Conservation (phyloP, 2,329 filamentous ascomycete species). For the Talaromyces marneffei region DNA sequence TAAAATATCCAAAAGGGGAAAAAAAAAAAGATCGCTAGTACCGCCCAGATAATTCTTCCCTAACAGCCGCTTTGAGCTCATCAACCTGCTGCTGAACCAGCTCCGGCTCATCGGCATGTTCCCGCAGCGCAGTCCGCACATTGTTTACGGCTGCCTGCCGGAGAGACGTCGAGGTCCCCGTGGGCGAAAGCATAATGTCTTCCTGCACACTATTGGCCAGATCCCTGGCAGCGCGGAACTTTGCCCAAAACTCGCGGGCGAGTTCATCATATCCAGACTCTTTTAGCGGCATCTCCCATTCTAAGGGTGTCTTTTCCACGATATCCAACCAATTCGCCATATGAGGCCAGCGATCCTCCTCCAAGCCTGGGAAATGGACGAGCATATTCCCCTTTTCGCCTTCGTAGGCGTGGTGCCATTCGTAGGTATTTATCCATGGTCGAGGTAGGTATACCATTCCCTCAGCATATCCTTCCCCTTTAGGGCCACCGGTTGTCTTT, state of each 20-base stretch:
- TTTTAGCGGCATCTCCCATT: constrained; percentile 21
- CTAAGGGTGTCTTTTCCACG: constrained; percentile 17
- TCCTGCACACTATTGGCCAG: constrained; percentile 16
- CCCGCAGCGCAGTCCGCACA: constrained; percentile 14
- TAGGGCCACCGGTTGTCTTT: constrained; percentile 17
- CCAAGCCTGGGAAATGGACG: constrained; percentile 27
- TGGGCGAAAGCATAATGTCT: constrained; percentile 17
- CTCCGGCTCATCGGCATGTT: constrained; percentile 15
- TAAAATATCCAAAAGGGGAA: background rate
- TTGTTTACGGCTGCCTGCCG: constrained; percentile 14
- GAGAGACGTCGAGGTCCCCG: constrained; percentile 1
- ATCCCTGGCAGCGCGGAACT: constrained; percentile 14
- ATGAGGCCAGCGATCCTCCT: constrained; percentile 21
- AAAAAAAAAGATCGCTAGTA: background rate
- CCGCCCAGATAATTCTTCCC: constrained; percentile 3
- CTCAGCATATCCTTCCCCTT: constrained; percentile 16
- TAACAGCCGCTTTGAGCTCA: constrained; percentile 13
- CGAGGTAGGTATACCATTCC: constrained; percentile 20
- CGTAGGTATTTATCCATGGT: constrained; percentile 26
- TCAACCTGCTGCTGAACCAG: constrained; percentile 16
- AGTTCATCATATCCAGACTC: constrained; percentile 20
- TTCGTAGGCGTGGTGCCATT: constrained; percentile 24
- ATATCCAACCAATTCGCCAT: constrained; percentile 25
- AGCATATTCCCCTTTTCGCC: constrained; percentile 24
- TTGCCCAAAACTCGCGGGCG: constrained; percentile 21